These are phyloP conservation scores for Fraxinus xanthoxyloides DNA, from an alignment of 305 asterid species.

Conservation along the genomic window DNA sequence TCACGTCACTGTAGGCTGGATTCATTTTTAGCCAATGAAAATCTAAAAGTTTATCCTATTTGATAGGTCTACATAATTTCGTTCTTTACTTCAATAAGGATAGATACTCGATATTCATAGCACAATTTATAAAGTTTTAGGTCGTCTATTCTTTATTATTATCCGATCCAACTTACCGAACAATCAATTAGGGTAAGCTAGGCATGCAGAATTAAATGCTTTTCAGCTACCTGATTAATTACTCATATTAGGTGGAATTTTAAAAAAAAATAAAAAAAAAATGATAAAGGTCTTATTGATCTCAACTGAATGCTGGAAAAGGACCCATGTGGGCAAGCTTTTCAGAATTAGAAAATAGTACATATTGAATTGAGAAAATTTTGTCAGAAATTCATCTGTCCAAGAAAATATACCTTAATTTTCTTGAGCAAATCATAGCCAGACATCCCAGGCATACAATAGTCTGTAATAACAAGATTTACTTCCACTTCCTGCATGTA, in stretches of 20 bases:
- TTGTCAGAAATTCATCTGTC: conserved; percentile 28
- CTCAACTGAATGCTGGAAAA: not conserved
- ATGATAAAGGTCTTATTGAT: too few relatives aligned
- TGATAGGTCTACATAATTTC: too few relatives aligned
- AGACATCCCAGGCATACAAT: conserved; percentile 64
- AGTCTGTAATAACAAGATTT: conserved; percentile 57
- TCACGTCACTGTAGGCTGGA: too few relatives aligned
- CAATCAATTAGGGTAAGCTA: not conserved
- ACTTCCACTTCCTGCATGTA: conserved; percentile 56
- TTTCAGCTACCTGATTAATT: not conserved
- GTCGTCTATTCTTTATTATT: not conserved
- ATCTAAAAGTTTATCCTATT: not conserved
- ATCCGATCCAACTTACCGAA: not conserved
- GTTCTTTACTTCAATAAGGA: not conserved
- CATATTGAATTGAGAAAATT: conserved; percentile 14
- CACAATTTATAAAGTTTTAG: not conserved
- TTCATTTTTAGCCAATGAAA: too few relatives aligned
- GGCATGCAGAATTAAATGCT: not conserved
- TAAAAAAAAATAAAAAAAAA: too few relatives aligned
- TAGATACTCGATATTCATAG: too few relatives aligned
- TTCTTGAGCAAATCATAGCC: conserved; percentile 66
- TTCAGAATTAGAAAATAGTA: not conserved
- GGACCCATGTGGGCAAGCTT: conserved; percentile 26
- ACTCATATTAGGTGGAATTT: too few relatives aligned
- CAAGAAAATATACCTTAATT: conserved; percentile 57